Evolutionary conservation across 2,329 filamentous ascomycete genomes (phyloP), one percentile per base, ranked within the genome.

Genomic region (Pleurostoma richardsiae): DNA sequence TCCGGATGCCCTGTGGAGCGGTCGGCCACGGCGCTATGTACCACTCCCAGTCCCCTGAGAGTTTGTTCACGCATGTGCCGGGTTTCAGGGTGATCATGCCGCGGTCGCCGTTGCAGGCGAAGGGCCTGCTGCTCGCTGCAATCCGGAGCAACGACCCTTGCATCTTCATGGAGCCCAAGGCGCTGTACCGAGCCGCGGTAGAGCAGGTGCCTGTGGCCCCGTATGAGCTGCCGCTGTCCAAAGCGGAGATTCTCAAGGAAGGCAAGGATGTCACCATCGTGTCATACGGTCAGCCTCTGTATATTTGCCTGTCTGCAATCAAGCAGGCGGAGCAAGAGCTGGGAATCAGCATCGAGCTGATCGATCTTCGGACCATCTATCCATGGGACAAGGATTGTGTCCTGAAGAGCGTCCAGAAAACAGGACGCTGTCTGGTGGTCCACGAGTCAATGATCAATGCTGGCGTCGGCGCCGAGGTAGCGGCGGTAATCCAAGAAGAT

Each of bases 91-190:
- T 96, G 28, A 82, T 96, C 29, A 85, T 96, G 65, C 91, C 91
- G 1, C 79, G 91, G 41, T 94, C 88, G 0, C 91, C 91, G 0
- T 66, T 86, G 3, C 91, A 96, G 66, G 91, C 91, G 4, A 96
- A 96, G 66, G 91, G 91, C 2, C 74, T 96, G 3, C 71, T 96
- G 43, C 73, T 95, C 3, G 78, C 86, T 3, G 79, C 86, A 1
- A 90, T 95, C 45, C 82, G 81, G 71, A 70, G 82, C 77, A 88
- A 90, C 51, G 91, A 96, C 63, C 91, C 91, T 0, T 89, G 92
- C 52, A 74, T 96, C 45, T 95, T 96, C 67, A 84, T 96, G 84
- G 91, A 96, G 64, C 91, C 91, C 40, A 96, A 96, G 70, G 88
- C 94, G 41, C 73, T 96, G 10, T 96, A 96, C 65, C 85, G 91